These are phyloP conservation scores for Beauveria medogensis DNA, from an alignment of 2,329 filamentous ascomycete genomes.

Conservation along the genomic window DNA sequence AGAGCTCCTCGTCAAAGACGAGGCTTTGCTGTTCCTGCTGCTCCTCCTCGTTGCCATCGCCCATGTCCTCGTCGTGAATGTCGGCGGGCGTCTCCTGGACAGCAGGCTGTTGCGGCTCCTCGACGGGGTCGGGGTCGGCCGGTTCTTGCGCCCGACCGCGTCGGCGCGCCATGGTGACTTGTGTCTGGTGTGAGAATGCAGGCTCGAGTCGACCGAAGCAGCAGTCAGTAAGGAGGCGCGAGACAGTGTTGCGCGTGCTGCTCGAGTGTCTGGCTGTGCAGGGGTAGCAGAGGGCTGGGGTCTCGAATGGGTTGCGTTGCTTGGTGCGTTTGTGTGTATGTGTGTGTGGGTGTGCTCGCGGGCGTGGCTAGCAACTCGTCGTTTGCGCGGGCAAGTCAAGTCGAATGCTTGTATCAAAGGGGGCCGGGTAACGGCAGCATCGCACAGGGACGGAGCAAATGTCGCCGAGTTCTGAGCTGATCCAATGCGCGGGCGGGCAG, in stretches of 20 bases:
- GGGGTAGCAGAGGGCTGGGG: neutral
- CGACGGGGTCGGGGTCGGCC: slow-evolving; percentile 3
- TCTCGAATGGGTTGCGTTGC: too few relatives aligned
- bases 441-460: neutral
- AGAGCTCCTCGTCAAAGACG: slow-evolving; percentile 75
- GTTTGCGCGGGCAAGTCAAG: slow-evolving; percentile 1
- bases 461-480: neutral
- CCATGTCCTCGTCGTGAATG: slow-evolving; percentile 12
- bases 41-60: slow-evolving; percentile 18
- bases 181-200: neutral
- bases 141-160: slow-evolving; percentile 23
- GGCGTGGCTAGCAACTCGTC: neutral
- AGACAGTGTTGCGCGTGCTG: neutral
- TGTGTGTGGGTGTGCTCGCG: neutral
- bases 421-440: slow-evolving; percentile 8
- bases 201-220: neutral
- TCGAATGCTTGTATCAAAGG: slow-evolving; percentile 1
- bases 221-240: neutral
- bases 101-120: slow-evolving; percentile 9
- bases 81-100: slow-evolving; percentile 15
- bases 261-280: neutral
- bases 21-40: slow-evolving; percentile 37
- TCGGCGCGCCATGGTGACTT: slow-evolving; percentile 29
- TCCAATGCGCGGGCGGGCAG: neutral
- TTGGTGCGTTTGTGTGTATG: neutral